Percentiles rank a stretch among this genome's conserved stretches.
These are phyloP conservation scores for Citeromyces hawaiiensis DNA, from an alignment of 1,139 yeast genomes.

Conservation along the genomic window DNA sequence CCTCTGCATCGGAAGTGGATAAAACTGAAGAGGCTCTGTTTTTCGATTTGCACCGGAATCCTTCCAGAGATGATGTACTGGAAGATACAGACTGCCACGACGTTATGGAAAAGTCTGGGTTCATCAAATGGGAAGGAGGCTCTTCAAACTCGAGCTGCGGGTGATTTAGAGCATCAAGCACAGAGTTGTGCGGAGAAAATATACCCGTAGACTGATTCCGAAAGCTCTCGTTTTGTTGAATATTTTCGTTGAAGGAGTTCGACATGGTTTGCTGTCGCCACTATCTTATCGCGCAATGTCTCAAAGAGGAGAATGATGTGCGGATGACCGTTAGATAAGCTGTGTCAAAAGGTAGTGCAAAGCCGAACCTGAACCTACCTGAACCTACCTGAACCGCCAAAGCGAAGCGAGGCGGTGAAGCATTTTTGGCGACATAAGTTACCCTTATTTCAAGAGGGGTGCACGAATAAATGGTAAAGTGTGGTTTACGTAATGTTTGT, in stretches of 20 bases:
- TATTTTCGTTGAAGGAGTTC: background rate
- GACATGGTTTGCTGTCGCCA: background rate
- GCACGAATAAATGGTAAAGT: too few relatives aligned
- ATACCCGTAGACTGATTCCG: slow-evolving; percentile 5
- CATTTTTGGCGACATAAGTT: too few relatives aligned
- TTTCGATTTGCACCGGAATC: background rate
- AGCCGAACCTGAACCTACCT: too few relatives aligned
- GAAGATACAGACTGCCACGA: background rate
- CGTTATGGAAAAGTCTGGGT: slow-evolving; percentile 1
- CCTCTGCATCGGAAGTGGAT: slow-evolving; percentile 16
- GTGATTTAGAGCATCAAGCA: slow-evolving; percentile 15
- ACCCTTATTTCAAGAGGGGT: too few relatives aligned
- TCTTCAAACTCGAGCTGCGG: slow-evolving; percentile 13
- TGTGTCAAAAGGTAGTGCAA: background rate
- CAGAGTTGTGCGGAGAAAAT: slow-evolving; percentile 16
- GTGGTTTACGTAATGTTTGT: too few relatives aligned
- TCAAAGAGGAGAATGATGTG: background rate
- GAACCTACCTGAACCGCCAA: background rate
- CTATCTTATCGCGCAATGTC: background rate
- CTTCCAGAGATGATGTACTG: slow-evolving; percentile 1
- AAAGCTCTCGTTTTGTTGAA: background rate
- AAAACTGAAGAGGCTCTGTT: slow-evolving; percentile 11
- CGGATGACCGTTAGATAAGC: background rate
- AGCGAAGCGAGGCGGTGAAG: background rate
- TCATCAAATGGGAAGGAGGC: slow-evolving; percentile 1